Conservation (phyloP, 345 rosid genomes). For the Microcos paniculata region DNA sequence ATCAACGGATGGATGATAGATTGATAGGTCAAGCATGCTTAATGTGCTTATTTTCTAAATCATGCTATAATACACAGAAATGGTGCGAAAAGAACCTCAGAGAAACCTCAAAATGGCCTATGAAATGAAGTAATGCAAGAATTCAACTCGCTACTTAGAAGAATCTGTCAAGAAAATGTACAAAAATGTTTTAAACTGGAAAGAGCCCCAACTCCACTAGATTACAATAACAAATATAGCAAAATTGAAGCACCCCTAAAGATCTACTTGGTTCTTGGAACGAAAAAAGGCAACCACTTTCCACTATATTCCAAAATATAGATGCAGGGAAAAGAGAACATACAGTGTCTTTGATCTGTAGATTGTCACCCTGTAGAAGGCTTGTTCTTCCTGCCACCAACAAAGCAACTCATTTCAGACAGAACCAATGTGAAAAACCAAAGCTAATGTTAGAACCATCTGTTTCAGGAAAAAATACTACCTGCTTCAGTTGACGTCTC, state of each 20-base stretch:
- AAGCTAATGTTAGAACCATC: not conserved
- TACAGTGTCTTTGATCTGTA: constrained; percentile 55
- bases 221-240: not conserved
- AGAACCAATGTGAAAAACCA: constrained; percentile 14
- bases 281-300: not conserved
- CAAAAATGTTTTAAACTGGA: not conserved
- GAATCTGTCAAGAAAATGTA: not conserved
- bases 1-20: not conserved
- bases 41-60: not conserved
- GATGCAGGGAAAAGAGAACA: constrained; percentile 30
- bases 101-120: not conserved
- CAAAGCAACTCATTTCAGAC: constrained; percentile 13
- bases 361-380: constrained; percentile 41
- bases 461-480: constrained; percentile 4
- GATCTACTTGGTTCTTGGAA: not conserved
- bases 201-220: not conserved
- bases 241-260: not conserved
- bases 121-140: not conserved
- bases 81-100: not conserved
- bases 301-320: not conserved
- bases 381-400: constrained; percentile 50
- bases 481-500: constrained; percentile 52
- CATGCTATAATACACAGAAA: not conserved
- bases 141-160: not conserved
- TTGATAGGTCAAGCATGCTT: not conserved